Evolutionary conservation across 495 filamentous ascomycete species (phyloP), one percentile per base, ranked within the genome.

Genomic region (Penicillium simplicissimum): DNA sequence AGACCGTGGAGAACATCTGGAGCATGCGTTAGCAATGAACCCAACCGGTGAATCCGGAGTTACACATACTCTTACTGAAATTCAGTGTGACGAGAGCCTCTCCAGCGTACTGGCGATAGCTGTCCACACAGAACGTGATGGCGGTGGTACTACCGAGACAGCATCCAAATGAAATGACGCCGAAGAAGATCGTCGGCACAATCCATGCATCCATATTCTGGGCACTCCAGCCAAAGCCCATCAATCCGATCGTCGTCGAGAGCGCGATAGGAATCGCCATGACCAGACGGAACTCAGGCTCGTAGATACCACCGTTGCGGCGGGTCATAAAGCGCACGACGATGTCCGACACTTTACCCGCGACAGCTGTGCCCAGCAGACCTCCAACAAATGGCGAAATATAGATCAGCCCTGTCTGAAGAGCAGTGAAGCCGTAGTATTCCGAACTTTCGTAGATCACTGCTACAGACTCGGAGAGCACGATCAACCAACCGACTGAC

Each of bases 31-130:
- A 59, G 57, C 0, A 42, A 43, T 6, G 8, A 10, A 19, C 1
- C 10, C 6, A 31, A 6, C 0, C 23, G 2, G 2, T 14, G 57
- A 0, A 11, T 9, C n/a, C 40, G 5, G 49, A 37, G 52, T 11
- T 3, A 28, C 55, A 77, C 72, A 73, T 78, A 84, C 85, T 96
- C 82, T 97, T 98, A 74, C 86, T 88, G 71, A 97, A 95, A 71
- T 97, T 97, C 62, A 98, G 76, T 14, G 94, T 97, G 28, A 98
- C 95, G 45, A 98, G 80, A 10, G 94, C 95, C 74, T 97, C 94
- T 48, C 93, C 92, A 1, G 95, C 95, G 71, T 96, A 97, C 71
- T 95, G 90, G 15, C 94, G 83, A 72, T 97, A 97, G 65, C 88
- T 91, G 71, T 98, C 94, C 25, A 98, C 92, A 55, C 88, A 91